Evolutionary conservation across 164 flowering plant species (phyloP), one percentile per base, ranked within the genome.

Genomic region (Vitis labrusca): DNA sequence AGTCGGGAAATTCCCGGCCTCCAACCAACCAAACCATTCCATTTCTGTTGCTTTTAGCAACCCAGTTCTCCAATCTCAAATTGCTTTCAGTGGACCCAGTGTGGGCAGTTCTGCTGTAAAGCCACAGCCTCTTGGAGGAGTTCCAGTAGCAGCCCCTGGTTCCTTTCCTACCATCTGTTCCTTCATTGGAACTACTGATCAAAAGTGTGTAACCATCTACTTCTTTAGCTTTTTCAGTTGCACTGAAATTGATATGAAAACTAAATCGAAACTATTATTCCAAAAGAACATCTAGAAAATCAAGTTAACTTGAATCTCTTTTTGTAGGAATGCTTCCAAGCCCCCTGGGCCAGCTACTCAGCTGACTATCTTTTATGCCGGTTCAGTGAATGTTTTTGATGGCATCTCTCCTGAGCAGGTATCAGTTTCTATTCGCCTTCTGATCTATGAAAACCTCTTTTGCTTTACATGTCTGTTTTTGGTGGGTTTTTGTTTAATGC

Each of bases 391-490:
- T 65, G 82, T 82, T 16, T 82, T 71, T 65, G 72, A 82, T 71
- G 80, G 77, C 32, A 53, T 82, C n/a, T 69, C 85, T 32, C 85
- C 80, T 44, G 82, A 82, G 64, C 76, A 74, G 85, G 85, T 82
- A 73, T 29, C 10, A 14, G 16, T 29, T 63, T 30, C n/a, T 37
- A 49, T 9, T 56, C 27, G 48, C 13, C 13, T 5, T 58, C 10
- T 7, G 10, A 37, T 59, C 3, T 59, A 23, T 5, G 10, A 3
- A 51, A 14, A 27, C 11, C 8, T 23, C 12, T 53, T 52, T 51
- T 13, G 49, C 7, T 61, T 8, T 65, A 50, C 52, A 50, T 59
- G 10, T 9, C 55, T 16, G 8, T 58, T 51, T 11, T 71, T 14
- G 1, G 6, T 54, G 44, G 44, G 44, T 6, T 55, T 29, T 29